phyloP scores from a whole-genome alignment of 495 filamentous ascomycete species.

The Hypoxylon cercidicola region DNA sequence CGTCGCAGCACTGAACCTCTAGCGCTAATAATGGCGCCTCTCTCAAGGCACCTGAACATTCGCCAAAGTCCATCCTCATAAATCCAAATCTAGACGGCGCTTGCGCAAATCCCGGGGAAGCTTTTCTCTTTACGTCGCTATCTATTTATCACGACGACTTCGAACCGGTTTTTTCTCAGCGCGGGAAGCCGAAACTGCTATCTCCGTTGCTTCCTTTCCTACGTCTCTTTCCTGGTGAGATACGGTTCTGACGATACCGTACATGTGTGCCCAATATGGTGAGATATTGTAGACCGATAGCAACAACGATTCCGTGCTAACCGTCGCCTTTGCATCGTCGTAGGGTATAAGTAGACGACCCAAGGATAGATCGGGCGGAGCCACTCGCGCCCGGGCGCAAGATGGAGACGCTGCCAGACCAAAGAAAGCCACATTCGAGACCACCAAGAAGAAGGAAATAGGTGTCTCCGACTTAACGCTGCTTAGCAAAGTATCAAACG shows the following conservation, averaged over 20 bases:
- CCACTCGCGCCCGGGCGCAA: conserved; percentile 68
- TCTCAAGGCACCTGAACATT: conserved; percentile 26
- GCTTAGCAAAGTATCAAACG: conserved; percentile 97
- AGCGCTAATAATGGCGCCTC: conserved; percentile 42
- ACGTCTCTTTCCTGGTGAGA: conserved; percentile 13
- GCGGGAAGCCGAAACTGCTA: neutral
- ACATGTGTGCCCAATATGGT: conserved; percentile 49
- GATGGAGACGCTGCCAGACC: conserved; percentile 73
- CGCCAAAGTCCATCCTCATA: conserved; percentile 29
- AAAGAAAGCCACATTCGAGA: conserved; percentile 96
- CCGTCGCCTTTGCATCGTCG: conserved; percentile 2
- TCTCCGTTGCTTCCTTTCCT: neutral
- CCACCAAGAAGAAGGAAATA: conserved; percentile 97
- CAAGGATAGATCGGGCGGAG: conserved; percentile 70
- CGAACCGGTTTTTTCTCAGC: neutral
- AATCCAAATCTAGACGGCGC: conserved; percentile 22
- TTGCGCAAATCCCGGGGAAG: conserved; percentile 26
- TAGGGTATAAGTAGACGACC: conserved; percentile 67
- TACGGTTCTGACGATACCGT: conserved; percentile 26
- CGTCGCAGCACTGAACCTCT: conserved; percentile 42
- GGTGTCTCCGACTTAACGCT: conserved; percentile 98
- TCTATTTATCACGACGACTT: neutral
- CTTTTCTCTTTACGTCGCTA: conserved; percentile 4
- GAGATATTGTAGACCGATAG: conserved; percentile 21
- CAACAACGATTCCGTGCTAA: conserved; percentile 25